Conservation (phyloP, 2,329 filamentous ascomycete genomes). For the Diaporthe sp. region DNA sequence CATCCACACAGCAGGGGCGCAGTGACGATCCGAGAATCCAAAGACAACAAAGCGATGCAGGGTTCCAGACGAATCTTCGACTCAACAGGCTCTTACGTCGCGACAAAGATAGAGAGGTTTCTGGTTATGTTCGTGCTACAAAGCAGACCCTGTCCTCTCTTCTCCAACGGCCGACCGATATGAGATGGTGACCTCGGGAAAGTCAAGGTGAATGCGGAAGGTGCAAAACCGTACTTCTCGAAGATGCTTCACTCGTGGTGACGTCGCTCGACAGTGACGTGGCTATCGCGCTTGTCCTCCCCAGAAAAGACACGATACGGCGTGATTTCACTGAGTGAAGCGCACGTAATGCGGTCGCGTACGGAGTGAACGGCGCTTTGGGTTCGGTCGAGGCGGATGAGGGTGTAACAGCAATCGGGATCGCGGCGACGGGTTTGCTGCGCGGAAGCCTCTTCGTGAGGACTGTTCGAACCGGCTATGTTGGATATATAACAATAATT, state of each 20-base stretch:
- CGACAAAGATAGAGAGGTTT: slow-evolving; percentile 20
- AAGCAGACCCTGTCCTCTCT: not conserved
- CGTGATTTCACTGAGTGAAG: not conserved
- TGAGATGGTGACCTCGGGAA: not conserved
- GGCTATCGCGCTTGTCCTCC: not conserved
- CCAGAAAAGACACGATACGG: not conserved
- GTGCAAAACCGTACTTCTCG: not conserved
- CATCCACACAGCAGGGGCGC: slow-evolving; percentile 1
- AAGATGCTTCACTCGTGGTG: slow-evolving; percentile 12
- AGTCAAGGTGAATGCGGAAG: not conserved
- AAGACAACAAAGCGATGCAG: slow-evolving; percentile 30
- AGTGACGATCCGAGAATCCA: slow-evolving; percentile 11
- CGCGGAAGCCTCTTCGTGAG: slow-evolving; percentile 14
- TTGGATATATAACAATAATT: slow-evolving; percentile 31
- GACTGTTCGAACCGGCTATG: not conserved
- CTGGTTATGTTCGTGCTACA: not conserved
- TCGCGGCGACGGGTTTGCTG: slow-evolving; percentile 14
- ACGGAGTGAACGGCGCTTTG: not conserved
- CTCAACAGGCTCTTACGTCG: not conserved
- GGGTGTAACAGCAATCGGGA: slow-evolving; percentile 5
- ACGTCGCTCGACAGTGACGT: not conserved
- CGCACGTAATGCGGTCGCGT: not conserved
- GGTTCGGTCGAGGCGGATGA: slow-evolving; percentile 19
- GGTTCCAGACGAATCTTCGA: slow-evolving; percentile 25
- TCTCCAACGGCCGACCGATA: not conserved